Evolutionary conservation across 495 filamentous ascomycete genomes (phyloP).

Genomic region (Clavariopsis aquatica): DNA sequence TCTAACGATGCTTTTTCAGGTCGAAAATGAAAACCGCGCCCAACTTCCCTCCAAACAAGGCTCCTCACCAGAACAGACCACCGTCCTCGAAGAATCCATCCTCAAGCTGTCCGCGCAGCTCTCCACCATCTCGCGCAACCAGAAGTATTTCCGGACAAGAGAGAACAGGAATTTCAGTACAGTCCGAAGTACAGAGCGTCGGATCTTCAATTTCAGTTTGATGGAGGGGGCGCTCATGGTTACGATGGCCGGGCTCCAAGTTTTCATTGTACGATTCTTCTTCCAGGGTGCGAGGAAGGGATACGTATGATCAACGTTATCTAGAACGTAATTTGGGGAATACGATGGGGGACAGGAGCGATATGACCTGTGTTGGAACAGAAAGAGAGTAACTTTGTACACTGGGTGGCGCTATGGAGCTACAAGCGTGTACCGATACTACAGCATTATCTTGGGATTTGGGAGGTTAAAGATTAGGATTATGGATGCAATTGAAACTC

Average conservation of each 20-base stretch:
- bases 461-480: neutral
- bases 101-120: slow-evolving; percentile 92
- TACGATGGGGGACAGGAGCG: neutral
- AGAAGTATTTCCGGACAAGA: slow-evolving; percentile 98
- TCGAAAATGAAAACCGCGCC: slow-evolving; percentile 88
- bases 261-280: slow-evolving; percentile 97
- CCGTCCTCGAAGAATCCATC: slow-evolving; percentile 88
- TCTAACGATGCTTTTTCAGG: slow-evolving; percentile 52
- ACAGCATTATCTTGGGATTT: neutral
- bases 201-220: slow-evolving; percentile 97
- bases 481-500: neutral
- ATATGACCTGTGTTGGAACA: neutral
- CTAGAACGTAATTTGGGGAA: neutral
- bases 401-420: neutral
- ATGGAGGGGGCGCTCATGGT: slow-evolving; percentile 91
- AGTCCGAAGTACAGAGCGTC: slow-evolving; percentile 88
- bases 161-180: slow-evolving; percentile 99
- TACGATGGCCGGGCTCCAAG: slow-evolving; percentile 93
- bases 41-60: slow-evolving; percentile 88
- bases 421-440: neutral
- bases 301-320: slow-evolving; percentile 1
- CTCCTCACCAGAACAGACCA: slow-evolving; percentile 86
- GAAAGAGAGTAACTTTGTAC: neutral
- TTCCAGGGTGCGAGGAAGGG: slow-evolving; percentile 86
- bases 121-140: slow-evolving; percentile 94